Base-by-base conservation (phyloP, 2,329 filamentous ascomycete genomes). In the Penicillium expansum region DNA sequence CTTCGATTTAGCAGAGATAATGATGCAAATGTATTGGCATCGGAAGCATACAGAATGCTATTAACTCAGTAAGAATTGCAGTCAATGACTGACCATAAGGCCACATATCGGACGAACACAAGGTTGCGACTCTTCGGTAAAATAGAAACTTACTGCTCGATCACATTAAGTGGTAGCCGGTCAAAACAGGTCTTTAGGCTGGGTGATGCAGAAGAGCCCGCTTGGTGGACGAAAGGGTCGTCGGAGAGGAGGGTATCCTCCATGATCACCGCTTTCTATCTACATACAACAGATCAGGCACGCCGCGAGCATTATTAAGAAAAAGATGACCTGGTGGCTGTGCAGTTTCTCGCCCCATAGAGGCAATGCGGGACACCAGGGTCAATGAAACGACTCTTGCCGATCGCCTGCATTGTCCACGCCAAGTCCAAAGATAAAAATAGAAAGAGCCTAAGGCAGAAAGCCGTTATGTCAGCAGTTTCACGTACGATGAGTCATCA, bases 21-120 rank as follows among this genome's bases (percentile, higher is more conserved):
- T 24, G 78, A 80, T 16, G 78, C 77, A 64, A 81, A 81, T 22
- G 69, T 71, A 61, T 79, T 77, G 44, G 77, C 71, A 65, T 80
- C 78, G 33, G 72, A 77, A 30, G 68, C 64, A 67, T 77, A 79
- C 47, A 81, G 70, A 59, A 80, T 79, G 59, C 79, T 81, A 63
- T 49, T 50, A 29, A 44, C 45, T 50, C 48, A 22, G 64, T 70
- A 62, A 69, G 67, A 58, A 62, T 27, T 37, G 32, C 24, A 42
- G n/a, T 22, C 22, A 51, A 51, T 51, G 32, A 45, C 24, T 13
- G 39, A 43, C 18, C 18, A 14, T 18, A 52, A 30, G 27, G 47
- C 11, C 14, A 42, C 30, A 24, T 13, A n/a, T 43, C 22, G 22
- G n/a, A 27, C 24, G 30, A 24, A 39, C 33, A 30, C 18, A 29